phyloP scores from a whole-genome alignment of 495 filamentous ascomycete genomes.

The Aspergillus sparsus region DNA sequence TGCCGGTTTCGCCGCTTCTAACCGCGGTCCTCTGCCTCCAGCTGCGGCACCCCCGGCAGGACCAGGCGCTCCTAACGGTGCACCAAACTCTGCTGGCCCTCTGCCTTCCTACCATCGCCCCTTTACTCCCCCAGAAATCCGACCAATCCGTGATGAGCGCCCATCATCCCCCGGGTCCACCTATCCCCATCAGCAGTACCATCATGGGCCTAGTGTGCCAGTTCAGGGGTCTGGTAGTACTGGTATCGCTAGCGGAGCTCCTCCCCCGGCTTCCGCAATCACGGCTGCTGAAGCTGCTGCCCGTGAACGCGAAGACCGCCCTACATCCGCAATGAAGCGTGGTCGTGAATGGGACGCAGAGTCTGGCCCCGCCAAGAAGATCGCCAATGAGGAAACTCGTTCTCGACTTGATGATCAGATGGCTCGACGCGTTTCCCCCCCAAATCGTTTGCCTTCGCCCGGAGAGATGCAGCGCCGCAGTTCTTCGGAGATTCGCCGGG shows the following conservation, averaged over 20 bases:
- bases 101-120: conserved; percentile 60
- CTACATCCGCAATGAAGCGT: conserved; percentile 79
- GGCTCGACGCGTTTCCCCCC: conserved; percentile 71
- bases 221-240: conserved; percentile 65
- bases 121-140: conserved; percentile 80
- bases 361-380: conserved; percentile 70
- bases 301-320: conserved; percentile 80
- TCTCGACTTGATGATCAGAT: conserved; percentile 82
- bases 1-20: conserved; percentile 36
- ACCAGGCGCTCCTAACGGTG: conserved; percentile 57
- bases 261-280: conserved; percentile 70
- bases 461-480: conserved; percentile 71
- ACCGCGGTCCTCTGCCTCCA: conserved; percentile 38
- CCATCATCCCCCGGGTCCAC: conserved; percentile 79
- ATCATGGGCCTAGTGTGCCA: conserved; percentile 67
- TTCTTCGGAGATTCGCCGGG: conserved; percentile 72
- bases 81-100: conserved; percentile 40
- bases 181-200: conserved; percentile 77
- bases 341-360: conserved; percentile 88
- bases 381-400: conserved; percentile 81
- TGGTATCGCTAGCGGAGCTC: conserved; percentile 75
- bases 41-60: conserved; percentile 47
- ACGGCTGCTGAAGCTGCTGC: conserved; percentile 74
- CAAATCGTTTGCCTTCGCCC: conserved; percentile 59
- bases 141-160: conserved; percentile 81